Evolutionary conservation across 2,329 filamentous ascomycete species (phyloP).

Genomic region (Beauveria sp.): DNA sequence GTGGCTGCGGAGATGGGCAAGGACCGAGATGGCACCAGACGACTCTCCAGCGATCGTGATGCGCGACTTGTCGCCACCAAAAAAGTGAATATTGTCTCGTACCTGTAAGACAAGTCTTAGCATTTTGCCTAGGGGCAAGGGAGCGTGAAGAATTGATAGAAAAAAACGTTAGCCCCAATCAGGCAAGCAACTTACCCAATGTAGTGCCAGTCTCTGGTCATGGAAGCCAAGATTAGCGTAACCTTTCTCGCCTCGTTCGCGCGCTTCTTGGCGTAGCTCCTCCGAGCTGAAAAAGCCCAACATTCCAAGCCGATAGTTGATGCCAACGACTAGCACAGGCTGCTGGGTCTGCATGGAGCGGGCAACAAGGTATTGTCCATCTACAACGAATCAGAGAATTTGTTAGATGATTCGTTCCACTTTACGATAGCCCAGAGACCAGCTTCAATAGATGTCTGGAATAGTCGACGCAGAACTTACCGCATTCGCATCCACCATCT

Average conservation of each 20-base stretch:
- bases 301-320: not conserved
- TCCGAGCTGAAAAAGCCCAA: not conserved
- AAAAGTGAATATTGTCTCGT: conserved; percentile 52
- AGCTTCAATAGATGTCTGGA: not conserved
- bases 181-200: not conserved
- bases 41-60: conserved; percentile 60
- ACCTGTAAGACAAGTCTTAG: not conserved
- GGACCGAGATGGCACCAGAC: conserved; percentile 51
- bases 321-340: not conserved
- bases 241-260: not conserved
- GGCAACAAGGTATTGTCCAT: not conserved
- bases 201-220: not conserved
- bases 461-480: not conserved
- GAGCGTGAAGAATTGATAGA: not conserved
- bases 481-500: not conserved
- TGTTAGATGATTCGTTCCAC: not conserved
- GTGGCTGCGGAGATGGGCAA: conserved; percentile 38
- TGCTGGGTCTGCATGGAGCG: not conserved
- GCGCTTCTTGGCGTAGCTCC: not conserved
- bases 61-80: conserved; percentile 57
- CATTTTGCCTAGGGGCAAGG: too few species aligned
- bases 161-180: not conserved
- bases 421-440: not conserved
- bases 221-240: not conserved
- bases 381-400: not conserved